These are phyloP conservation scores for Camillea tinctor DNA, from an alignment of 2,329 filamentous ascomycete species.

Conservation along the genomic window DNA sequence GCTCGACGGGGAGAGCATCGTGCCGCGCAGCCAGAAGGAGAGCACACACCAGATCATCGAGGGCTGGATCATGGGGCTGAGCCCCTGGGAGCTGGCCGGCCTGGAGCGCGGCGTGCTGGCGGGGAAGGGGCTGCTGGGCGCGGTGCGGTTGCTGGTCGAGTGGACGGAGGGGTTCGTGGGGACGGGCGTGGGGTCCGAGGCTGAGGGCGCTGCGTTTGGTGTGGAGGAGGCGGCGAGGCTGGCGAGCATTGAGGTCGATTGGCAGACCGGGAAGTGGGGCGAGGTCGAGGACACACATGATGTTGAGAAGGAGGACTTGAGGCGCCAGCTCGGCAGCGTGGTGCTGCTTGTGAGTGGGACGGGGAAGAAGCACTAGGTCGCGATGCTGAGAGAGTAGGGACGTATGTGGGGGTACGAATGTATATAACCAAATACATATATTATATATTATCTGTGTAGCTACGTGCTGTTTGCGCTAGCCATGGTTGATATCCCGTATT, in stretches of 20 bases:
- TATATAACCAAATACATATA: neutral
- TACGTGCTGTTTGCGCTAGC: no score
- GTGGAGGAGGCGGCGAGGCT: conserved; percentile 79
- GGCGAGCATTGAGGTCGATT: conserved; percentile 80
- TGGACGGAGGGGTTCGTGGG: conserved; percentile 76
- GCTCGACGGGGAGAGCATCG: conserved; percentile 74
- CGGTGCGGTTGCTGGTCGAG: conserved; percentile 73
- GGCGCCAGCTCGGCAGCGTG: conserved; percentile 83
- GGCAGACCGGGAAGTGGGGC: conserved; percentile 90
- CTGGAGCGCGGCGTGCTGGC: conserved; percentile 82
- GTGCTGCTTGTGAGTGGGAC: conserved; percentile 73
- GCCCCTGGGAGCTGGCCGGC: conserved; percentile 79
- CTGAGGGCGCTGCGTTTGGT: conserved; percentile 56
- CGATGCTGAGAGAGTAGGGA: neutral
- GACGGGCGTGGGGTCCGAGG: conserved; percentile 37
- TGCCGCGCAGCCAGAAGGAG: conserved; percentile 71
- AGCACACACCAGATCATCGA: conserved; percentile 74
- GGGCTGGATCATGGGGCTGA: conserved; percentile 72
- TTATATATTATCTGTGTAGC: no score
- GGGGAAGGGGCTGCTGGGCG: conserved; percentile 81
- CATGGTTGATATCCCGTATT: no score
- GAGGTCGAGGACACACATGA: conserved; percentile 98
- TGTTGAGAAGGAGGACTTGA: conserved; percentile 87
- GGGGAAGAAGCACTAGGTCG: conserved; percentile 18
- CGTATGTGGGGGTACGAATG: no score